These are phyloP conservation scores for Coemansia sp. DNA, from an alignment of 192 early-diverging fungal species.

Conservation along the genomic window DNA sequence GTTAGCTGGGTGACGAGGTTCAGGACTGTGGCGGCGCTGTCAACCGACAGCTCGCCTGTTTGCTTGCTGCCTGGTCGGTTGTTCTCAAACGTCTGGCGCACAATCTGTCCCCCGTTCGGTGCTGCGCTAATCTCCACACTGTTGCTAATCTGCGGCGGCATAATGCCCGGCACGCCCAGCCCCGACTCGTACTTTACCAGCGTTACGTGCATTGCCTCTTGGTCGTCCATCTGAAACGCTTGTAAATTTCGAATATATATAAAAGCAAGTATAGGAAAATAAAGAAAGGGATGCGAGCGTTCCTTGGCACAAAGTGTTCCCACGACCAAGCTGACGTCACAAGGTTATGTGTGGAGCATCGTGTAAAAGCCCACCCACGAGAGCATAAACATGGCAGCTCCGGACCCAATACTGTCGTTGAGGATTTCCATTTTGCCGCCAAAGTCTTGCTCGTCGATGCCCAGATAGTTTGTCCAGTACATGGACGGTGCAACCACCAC, in stretches of 20 bases:
- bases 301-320: not conserved
- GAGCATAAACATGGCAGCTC: conserved; percentile 37
- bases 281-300: not conserved
- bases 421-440: conserved; percentile 55
- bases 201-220: conserved; percentile 25
- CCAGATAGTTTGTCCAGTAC: conserved; percentile 38
- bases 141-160: conserved; percentile 34
- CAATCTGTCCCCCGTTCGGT: conserved; percentile 22
- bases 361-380: conserved; percentile 36
- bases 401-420: conserved; percentile 44
- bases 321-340: conserved; percentile 6
- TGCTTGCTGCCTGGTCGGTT: conserved; percentile 17
- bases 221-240: conserved; percentile 15
- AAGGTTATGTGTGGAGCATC: conserved; percentile 14
- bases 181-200: conserved; percentile 41
- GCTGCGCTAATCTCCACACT: conserved; percentile 24
- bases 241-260: not conserved
- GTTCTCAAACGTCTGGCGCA: conserved; percentile 22
- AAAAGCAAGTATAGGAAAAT: not conserved
- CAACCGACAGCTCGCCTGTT: conserved; percentile 14
- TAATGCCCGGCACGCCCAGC: conserved; percentile 37
- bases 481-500: conserved; percentile 32
- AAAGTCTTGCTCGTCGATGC: conserved; percentile 47
- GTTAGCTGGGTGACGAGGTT: conserved; percentile 20
- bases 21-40: conserved; percentile 9